Evolutionary conservation across 208 protist species (phyloP).

Genomic region (Naegleria gruberi): DNA sequence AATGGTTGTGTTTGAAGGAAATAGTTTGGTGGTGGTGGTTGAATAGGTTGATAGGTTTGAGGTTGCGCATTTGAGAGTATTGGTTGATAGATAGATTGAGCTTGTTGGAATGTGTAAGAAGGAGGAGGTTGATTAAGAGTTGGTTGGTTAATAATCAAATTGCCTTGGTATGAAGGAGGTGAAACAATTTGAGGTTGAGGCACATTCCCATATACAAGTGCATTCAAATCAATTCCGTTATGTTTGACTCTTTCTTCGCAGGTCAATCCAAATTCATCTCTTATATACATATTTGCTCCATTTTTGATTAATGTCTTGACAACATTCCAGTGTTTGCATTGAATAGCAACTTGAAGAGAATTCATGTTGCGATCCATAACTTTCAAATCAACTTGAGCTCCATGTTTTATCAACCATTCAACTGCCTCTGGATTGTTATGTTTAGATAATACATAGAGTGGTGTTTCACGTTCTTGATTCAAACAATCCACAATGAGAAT

Average conservation of each 20-base stretch:
- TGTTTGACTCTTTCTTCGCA: neutral
- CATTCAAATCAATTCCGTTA: neutral
- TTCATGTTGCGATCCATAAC: neutral
- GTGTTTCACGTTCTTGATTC: neutral
- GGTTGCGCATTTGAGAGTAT: no score
- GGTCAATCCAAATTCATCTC: neutral
- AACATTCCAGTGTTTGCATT: neutral
- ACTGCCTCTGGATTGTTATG: neutral
- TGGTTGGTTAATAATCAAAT: no score
- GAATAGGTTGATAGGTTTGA: no score
- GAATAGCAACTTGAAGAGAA: neutral
- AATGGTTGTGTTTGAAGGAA: no score
- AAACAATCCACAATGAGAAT: neutral
- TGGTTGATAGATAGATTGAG: no score
- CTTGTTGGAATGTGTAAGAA: no score
- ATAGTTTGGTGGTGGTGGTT: no score
- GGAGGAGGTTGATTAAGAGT: no score
- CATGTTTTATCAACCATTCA: neutral
- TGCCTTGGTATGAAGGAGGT: neutral
- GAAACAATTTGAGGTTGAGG: neutral
- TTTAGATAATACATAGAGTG: neutral
- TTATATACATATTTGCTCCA: neutral
- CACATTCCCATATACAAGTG: no score
- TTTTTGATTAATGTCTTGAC: neutral
- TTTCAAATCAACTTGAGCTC: neutral